These are phyloP conservation scores for Epichloe uncinata DNA, from an alignment of 2,329 filamentous ascomycete species.

Conservation along the genomic window DNA sequence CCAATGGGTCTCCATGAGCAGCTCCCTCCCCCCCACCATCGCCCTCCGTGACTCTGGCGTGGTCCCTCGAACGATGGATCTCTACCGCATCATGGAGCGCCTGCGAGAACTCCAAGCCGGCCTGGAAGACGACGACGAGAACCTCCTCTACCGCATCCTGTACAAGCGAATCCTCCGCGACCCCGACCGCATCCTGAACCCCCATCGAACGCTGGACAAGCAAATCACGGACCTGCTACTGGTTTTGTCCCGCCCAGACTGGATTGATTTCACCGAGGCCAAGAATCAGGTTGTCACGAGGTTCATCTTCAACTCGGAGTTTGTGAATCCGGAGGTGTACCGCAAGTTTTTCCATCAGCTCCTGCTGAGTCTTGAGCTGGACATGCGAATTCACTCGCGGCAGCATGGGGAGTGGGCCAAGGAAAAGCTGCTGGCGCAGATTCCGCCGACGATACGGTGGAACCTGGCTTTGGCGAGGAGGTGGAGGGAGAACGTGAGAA, in stretches of 20 bases:
- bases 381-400: conserved; percentile 52
- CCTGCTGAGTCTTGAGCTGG: conserved; percentile 59
- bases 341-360: conserved; percentile 63
- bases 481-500: conserved; percentile 57
- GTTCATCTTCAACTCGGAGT: conserved; percentile 52
- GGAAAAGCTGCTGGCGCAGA: conserved; percentile 47
- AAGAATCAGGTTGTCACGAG: conserved; percentile 62
- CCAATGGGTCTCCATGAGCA: conserved; percentile 50
- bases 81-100: conserved; percentile 44
- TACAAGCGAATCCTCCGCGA: conserved; percentile 56
- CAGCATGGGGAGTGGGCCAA: conserved; percentile 50
- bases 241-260: conserved; percentile 53
- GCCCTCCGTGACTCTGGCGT: conserved; percentile 45
- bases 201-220: conserved; percentile 51
- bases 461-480: conserved; percentile 58
- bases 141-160: conserved; percentile 48
- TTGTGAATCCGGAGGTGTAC: conserved; percentile 42
- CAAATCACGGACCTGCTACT: conserved; percentile 62
- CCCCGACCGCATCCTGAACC: conserved; percentile 45
- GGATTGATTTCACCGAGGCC: conserved; percentile 59
- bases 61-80: conserved; percentile 45
- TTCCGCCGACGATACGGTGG: conserved; percentile 61
- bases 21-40: conserved; percentile 40
- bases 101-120: conserved; percentile 43
- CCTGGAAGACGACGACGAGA: conserved; percentile 42